These are phyloP conservation scores for Claviceps africana DNA, from an alignment of 2,329 filamentous ascomycete species.

Conservation along the genomic window DNA sequence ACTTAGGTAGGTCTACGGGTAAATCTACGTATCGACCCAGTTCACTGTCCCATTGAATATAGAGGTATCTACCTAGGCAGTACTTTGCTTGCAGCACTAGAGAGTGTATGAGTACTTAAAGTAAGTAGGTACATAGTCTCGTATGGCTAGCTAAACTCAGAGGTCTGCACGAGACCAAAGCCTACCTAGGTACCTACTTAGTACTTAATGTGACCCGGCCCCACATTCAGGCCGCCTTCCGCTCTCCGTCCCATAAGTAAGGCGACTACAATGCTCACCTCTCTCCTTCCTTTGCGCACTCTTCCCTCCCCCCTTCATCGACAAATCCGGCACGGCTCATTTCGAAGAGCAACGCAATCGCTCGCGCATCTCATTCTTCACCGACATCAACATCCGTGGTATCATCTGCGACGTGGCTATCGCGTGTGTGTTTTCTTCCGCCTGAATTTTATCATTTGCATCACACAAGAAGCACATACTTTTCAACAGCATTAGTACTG, in stretches of 20 bases:
- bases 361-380: background rate
- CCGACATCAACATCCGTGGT: background rate
- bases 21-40: no score
- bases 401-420: background rate
- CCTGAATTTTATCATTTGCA: background rate
- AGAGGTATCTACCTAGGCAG: no score
- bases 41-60: no score
- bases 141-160: background rate
- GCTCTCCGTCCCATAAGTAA: background rate
- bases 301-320: background rate
- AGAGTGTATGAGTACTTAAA: no score
- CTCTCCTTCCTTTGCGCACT: background rate
- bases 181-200: no score
- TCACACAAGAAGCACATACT: constrained; percentile 1
- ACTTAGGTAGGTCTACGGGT: no score
- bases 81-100: no score
- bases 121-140: no score
- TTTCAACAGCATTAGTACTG: constrained; percentile 1
- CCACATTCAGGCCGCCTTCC: background rate
- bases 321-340: constrained; percentile 1
- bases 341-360: background rate
- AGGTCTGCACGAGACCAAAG: background rate
- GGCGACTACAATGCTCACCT: background rate
- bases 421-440: background rate
- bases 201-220: background rate